Conservation (phyloP, 2,329 filamentous ascomycete genomes). For the Mycosphaerella arachidis region DNA sequence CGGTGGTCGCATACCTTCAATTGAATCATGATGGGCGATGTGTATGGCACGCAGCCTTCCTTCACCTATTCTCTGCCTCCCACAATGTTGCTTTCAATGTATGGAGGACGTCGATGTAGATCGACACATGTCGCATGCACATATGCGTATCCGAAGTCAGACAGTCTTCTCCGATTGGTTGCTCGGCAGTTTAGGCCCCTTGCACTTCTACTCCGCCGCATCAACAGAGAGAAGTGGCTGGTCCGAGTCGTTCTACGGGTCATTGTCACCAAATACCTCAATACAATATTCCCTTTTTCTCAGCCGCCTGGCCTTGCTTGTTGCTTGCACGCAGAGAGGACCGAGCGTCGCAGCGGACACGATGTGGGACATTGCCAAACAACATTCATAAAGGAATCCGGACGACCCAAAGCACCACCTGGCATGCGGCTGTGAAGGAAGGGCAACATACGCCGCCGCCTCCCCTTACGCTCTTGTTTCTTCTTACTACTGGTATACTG, state of each 20-base stretch:
- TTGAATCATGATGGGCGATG: conserved; percentile 67
- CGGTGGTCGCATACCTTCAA: conserved; percentile 34
- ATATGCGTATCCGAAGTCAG: not conserved
- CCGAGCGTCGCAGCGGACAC: not conserved
- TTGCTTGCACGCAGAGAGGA: not conserved
- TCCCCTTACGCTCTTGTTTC: not conserved
- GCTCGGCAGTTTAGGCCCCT: not conserved
- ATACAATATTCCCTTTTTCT: not conserved
- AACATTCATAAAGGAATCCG: not conserved
- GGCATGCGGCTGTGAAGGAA: conserved; percentile 8
- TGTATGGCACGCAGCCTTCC: not conserved
- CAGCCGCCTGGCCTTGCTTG: not conserved
- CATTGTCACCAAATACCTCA: not conserved
- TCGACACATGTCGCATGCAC: not conserved
- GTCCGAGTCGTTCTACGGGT: not conserved
- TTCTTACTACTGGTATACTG: conserved; percentile 7
- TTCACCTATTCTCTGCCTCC: not conserved
- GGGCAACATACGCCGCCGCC: not conserved
- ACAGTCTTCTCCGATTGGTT: not conserved
- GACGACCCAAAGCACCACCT: not conserved
- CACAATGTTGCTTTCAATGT: not conserved
- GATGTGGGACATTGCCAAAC: not conserved
- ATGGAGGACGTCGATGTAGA: not conserved
- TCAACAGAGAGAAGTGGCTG: not conserved
- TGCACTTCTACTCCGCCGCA: not conserved